These are phyloP conservation scores for Penicillium chermesinum DNA, from an alignment of 495 filamentous ascomycete genomes.

Conservation along the genomic window DNA sequence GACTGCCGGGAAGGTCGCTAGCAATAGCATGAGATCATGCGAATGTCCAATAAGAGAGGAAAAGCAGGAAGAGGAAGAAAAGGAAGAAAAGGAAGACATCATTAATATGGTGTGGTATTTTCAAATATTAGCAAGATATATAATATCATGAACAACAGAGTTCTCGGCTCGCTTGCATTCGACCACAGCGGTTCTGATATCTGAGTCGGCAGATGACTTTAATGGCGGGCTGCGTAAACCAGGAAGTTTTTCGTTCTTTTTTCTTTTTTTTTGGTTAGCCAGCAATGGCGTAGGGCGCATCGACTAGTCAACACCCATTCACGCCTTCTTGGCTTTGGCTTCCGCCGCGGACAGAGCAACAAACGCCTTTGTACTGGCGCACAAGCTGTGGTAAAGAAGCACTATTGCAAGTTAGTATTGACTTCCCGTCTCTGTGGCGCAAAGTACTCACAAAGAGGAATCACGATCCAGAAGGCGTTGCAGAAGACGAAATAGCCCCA, in stretches of 20 bases:
- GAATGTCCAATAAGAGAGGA: no score
- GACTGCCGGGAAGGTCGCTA: not conserved
- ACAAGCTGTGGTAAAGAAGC: not conserved
- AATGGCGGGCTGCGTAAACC: no score
- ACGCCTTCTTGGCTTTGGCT: not conserved
- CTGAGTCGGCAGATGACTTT: no score
- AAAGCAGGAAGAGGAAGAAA: no score
- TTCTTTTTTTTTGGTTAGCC: no score
- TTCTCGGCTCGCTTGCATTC: no score
- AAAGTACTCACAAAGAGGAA: slow-evolving; percentile 54
- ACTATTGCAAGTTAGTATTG: not conserved
- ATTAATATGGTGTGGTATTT: no score
- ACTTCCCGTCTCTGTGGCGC: not conserved
- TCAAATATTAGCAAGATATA: no score
- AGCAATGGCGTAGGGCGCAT: not conserved
- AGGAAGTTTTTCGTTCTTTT: no score
- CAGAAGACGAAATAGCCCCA: slow-evolving; percentile 85
- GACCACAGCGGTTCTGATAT: no score
- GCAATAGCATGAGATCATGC: not conserved
- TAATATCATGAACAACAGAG: no score
- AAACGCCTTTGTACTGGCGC: not conserved
- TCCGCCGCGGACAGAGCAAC: not conserved
- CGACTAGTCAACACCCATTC: not conserved
- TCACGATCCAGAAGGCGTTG: slow-evolving; percentile 80
- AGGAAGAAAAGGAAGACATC: no score